Percentiles rank a stretch among this genome's conserved stretches.
Conservation (phyloP, 192 early-diverging fungal species). For the Entomortierella chlamydospora region DNA sequence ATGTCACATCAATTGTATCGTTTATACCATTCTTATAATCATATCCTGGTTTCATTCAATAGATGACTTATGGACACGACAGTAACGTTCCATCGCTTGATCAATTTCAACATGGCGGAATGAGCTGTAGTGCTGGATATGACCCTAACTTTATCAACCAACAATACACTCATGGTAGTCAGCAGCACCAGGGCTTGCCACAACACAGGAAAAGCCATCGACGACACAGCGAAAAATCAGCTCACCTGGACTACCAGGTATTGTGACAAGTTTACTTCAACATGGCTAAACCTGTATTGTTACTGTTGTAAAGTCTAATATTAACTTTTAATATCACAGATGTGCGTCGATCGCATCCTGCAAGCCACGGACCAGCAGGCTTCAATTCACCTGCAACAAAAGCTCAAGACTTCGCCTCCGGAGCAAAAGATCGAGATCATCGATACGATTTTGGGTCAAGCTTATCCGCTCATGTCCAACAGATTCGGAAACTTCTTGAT, state of each 20-base stretch:
- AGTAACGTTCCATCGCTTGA: not conserved
- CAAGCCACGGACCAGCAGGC: slow-evolving; percentile 81
- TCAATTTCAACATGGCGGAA: slow-evolving; percentile 8
- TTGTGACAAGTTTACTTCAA: too few relatives aligned
- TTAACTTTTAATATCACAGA: too few relatives aligned
- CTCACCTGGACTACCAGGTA: slow-evolving; percentile 51
- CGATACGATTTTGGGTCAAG: slow-evolving; percentile 67
- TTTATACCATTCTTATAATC: too few relatives aligned
- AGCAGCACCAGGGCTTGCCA: slow-evolving; percentile 18
- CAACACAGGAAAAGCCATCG: slow-evolving; percentile 33
- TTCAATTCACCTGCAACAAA: slow-evolving; percentile 77
- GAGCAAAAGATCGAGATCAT: slow-evolving; percentile 70
- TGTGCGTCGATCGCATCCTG: slow-evolving; percentile 74
- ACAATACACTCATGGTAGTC: slow-evolving; percentile 19
- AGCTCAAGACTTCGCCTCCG: slow-evolving; percentile 65
- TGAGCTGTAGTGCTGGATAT: slow-evolving; percentile 20
- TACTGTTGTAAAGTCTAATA: too few relatives aligned
- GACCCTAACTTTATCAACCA: slow-evolving; percentile 46
- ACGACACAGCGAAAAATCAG: slow-evolving; percentile 42
- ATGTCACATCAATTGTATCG: too few relatives aligned
- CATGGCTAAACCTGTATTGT: too few relatives aligned
- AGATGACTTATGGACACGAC: slow-evolving; percentile 46
- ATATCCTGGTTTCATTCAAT: too few relatives aligned
- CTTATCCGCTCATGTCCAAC: slow-evolving; percentile 73
- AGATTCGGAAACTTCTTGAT: slow-evolving; percentile 85